Base-by-base conservation (phyloP, 164 flowering plant species). In the Amborella trichopoda region DNA sequence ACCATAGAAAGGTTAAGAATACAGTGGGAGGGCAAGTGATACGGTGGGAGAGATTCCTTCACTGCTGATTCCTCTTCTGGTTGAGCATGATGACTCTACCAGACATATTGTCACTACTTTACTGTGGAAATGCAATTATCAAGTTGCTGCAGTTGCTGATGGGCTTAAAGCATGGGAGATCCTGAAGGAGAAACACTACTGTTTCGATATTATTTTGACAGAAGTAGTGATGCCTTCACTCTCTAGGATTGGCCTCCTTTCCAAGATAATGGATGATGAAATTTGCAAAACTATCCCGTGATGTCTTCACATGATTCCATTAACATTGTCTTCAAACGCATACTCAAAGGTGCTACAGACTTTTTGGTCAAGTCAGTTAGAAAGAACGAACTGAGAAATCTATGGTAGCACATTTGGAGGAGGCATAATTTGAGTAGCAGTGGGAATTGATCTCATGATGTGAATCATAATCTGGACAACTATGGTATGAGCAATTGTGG, bases 51-150 rank as follows among this genome's bases (percentile, higher is more conserved):
- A 60, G 73, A 55, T 73, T 81, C 72, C 75, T 84, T 3, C 87
- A 71, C 47, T 13, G 74, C 23, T 60, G 70, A 42, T 64, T 76
- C 42, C 63, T 79, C 62, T 81, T 23, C n/a, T 84, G 18, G 93
- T 80, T 28, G 93, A 83, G 56, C 65, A 55, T 44, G 93, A 83
- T 54, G 79, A 73, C 55, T 76, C 84, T 3, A 84, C 94, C 10
- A 71, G 94, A 20, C 90, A 84, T 42, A 61, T 84, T 49, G 87
- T 84, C 43, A 56, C 72, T 53, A 84, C 84, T 33, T 52, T 84
- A 40, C 87, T 84, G 26, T 63, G 83, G 20, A 84, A 79, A 44
- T 84, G 94, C 60, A 59, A 82, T 28, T 84, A 84, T 52, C 81
- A 74, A 72, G 77, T 73, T 50, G 55, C 58, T 18, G 72, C 62